phyloP scores from a whole-genome alignment of 164 flowering plant species.

The Vitis vinifera region ASM3070453v1 NC_081812.1:21192001-21192500 shows the following conservation, averaged over 20 bases:
- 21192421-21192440: background rate
- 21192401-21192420: conserved; percentile 20
- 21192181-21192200: conserved; percentile 99
- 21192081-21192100: conserved; percentile 12
- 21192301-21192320: conserved; percentile 10
- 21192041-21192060: conserved; percentile 47
- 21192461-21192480: conserved; percentile 41
- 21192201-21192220: conserved; percentile 96
- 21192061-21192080: conserved; percentile 41
- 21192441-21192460: conserved; percentile 22
- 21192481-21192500: conserved; percentile 12
- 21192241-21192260: conserved; percentile 46
- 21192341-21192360: conserved; percentile 6
- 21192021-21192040: conserved; percentile 59
- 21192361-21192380: conserved; percentile 38
- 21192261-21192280: conserved; percentile 8
- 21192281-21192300: conserved; percentile 3
- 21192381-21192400: conserved; percentile 18
- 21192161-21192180: conserved; percentile 36
- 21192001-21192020: conserved; percentile 75
- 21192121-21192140: background rate
- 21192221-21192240: conserved; percentile 85
- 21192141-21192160: background rate
- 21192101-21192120: background rate
- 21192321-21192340: conserved; percentile 10